Evolutionary conservation across 768 basidiomycete genomes (phyloP), one percentile per base, ranked within the genome.

Genomic region (Mrakia gelida): DNA sequence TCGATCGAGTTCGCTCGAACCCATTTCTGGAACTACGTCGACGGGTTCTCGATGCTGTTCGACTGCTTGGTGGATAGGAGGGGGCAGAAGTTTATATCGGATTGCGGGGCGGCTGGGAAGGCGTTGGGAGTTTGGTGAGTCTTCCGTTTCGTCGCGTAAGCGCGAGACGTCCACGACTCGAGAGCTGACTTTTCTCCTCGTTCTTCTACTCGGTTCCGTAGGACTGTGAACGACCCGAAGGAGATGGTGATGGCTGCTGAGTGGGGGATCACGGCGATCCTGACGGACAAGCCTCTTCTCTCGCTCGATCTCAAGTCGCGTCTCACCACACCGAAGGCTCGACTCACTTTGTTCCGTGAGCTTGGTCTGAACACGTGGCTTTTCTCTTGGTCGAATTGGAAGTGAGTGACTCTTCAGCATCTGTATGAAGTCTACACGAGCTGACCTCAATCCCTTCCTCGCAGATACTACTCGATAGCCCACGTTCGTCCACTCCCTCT

Each of bases 41-140:
- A 82, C 26, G 85, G 85, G 4, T 84, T 85, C 76, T 82, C 81
- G 0, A 80, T 85, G 43, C 74, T 75, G 49, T 84, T 85, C 76
- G 81, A 84, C 6, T 67, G 82, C 68, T 78, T 85, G 43, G 82
- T 84, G 80, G 79, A 78, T 9, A 30, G 63, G 8, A 81, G 82
- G n/a, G 85, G 84, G 6, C 81, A 84, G 79, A 76, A 56, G 52
- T 85, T 85, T 62, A 38, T 84, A 45, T 61, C 76, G n/a, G 83
- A 85, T 18, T 84, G 84, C 67, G 80, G 80, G 52, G 78, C 79
- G 32, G 80, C 74, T 13, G 84, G 84, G 6, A 85, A 85, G 79
- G 82, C 81, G 79, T 61, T 85, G 1, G 82, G 82, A 34, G 82
- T 83, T 18, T 85, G 84, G 84, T 74, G 41, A 34, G 72, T 52